Conservation (phyloP, 169 alveolate species). For the Cryptosporidium tyzzeri region DNA sequence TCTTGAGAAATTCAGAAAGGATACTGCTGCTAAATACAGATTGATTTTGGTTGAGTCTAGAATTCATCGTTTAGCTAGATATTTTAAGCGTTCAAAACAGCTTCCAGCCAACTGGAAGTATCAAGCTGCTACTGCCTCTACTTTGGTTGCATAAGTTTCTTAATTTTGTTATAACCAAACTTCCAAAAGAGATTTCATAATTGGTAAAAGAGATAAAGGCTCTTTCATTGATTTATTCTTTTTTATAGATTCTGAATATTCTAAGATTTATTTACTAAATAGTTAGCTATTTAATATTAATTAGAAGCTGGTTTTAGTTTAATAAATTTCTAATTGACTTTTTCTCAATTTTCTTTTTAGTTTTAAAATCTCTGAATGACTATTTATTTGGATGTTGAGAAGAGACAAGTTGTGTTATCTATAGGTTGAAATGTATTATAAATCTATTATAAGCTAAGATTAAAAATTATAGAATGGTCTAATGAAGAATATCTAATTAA, state of each 20-base stretch:
- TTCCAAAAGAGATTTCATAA: background rate
- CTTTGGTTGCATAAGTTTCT: slow-evolving; percentile 84
- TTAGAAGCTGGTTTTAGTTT: background rate
- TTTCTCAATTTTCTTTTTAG: background rate
- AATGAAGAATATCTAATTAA: background rate
- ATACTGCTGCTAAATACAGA: slow-evolving; percentile 96
- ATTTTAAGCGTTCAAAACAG: slow-evolving; percentile 95
- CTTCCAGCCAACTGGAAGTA: slow-evolving; percentile 99
- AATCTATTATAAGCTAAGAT: background rate
- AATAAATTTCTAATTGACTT: background rate
- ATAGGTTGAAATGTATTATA: too few species aligned
- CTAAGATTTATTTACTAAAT: background rate
- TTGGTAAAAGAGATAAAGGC: slow-evolving; percentile 2
- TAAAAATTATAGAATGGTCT: background rate
- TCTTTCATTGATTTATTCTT: slow-evolving; percentile 2
- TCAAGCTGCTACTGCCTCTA: slow-evolving; percentile 89
- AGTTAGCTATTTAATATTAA: background rate
- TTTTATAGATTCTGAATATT: slow-evolving; percentile 9
- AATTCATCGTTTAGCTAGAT: slow-evolving; percentile 98
- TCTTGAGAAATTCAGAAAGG: slow-evolving; percentile 96
- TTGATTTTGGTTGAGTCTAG: slow-evolving; percentile 96
- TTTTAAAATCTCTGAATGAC: too few species aligned
- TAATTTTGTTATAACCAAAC: slow-evolving; percentile 1
- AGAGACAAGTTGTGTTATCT: background rate
- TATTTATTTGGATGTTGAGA: too few species aligned